phyloP scores from a whole-genome alignment of 1,284 basidiomycete genomes.

The Puccinia hordei region DNA sequence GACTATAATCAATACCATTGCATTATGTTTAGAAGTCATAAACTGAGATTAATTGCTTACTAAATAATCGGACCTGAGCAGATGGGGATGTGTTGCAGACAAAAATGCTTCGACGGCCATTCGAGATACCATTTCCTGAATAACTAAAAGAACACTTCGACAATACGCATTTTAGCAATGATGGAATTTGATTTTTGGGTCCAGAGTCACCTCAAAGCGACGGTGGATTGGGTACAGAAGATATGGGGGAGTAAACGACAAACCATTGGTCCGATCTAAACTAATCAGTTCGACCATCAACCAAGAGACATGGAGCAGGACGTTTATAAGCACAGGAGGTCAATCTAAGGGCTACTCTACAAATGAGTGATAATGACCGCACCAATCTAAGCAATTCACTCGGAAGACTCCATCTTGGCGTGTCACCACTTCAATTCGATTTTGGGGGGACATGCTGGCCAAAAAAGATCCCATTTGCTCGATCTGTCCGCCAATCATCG shows the following conservation, averaged over 20 bases:
- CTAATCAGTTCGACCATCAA: slow-evolving; percentile 62
- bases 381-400: slow-evolving; percentile 96
- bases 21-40: slow-evolving; percentile 68
- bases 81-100: slow-evolving; percentile 26
- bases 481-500: slow-evolving; percentile 67
- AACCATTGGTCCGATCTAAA: slow-evolving; percentile 96
- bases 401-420: slow-evolving; percentile 87
- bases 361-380: slow-evolving; percentile 53
- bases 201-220: too few species aligned
- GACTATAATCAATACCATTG: slow-evolving; percentile 57
- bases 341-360: slow-evolving; percentile 17
- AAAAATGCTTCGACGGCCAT: slow-evolving; percentile 35
- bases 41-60: slow-evolving; percentile 66
- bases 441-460: slow-evolving; percentile 68
- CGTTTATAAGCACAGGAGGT: slow-evolving; percentile 26
- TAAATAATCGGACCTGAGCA: slow-evolving; percentile 42
- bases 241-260: not conserved
- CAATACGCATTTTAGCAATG: slow-evolving; percentile 6
- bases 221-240: not conserved
- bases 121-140: slow-evolving; percentile 42
- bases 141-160: slow-evolving; percentile 22
- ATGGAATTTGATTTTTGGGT: not conserved
- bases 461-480: slow-evolving; percentile 77
- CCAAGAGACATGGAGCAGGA: slow-evolving; percentile 3
- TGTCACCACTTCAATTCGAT: slow-evolving; percentile 70